Evolutionary conservation across 2,329 filamentous ascomycete genomes (phyloP), one percentile per base, ranked within the genome.

Genomic region (Periconia digitata): DNA sequence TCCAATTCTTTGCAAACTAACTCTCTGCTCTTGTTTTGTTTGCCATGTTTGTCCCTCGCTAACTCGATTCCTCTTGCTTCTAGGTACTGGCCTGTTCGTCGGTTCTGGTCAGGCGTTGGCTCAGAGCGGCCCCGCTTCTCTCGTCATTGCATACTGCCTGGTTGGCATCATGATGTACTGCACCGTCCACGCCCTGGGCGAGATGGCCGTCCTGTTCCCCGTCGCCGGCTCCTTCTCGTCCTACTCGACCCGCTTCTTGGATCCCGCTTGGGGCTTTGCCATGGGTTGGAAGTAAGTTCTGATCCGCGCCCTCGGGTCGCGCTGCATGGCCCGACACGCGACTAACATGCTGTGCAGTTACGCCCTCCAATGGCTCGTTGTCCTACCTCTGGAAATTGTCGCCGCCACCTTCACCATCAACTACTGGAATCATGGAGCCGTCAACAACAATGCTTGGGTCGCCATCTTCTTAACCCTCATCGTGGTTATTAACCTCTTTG

Each of bases 211-310:
- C 16, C 75, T 91, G 12, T 96, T 92, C 60, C 92, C 92, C 3
- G 87, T 96, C 20, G 89, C 92, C 18, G 92, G 92, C 47, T 95
- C 91, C 3, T 97, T 96, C 67, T 90, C 90, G 1, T 86, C 90
- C 7, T 96, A 92, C 74, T 94, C 92, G 16, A 96, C 90, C 23
- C 84, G 92, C 16, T 96, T 97, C 63, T 73, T 97, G 16, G 91
- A 96, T 64, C 92, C 92, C 1, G 92, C 92, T 0, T 96, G 90
- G 90, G 91, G 91, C 0, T 95, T 95, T 66, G 89, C 90, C 40
- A 95, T 96, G 89, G 91, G 90, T 15, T 95, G 90, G 90, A 95
- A 95, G 59, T 63, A 44, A 56, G 59, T 60, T 29, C 15, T 8
- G n/a, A 50, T 32, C 52, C 44, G 37, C 34, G 35, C 44, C 22